Conservation (phyloP, 2,329 filamentous ascomycete species). For the Cordyceps cicadae region DNA sequence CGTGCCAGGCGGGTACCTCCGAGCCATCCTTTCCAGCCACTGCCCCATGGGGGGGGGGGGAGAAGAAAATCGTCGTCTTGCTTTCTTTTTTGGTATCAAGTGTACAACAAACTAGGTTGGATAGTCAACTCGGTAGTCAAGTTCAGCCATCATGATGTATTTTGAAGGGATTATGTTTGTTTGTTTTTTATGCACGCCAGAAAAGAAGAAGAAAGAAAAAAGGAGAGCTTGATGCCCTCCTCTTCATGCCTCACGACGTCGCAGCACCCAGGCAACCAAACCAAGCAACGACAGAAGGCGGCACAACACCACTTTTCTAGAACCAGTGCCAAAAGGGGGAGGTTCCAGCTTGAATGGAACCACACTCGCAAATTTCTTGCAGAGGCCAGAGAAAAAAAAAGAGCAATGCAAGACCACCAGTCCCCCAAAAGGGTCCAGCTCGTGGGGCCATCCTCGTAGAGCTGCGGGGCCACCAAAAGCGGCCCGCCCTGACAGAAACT, state of each 20-base stretch:
- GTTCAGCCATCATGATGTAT: not conserved
- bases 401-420: not conserved
- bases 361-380: too few species aligned
- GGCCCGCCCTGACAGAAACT: constrained; percentile 4
- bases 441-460: not conserved
- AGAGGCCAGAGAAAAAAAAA: not conserved
- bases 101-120: too few species aligned
- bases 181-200: not conserved
- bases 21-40: not conserved
- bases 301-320: too few species aligned
- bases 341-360: too few species aligned
- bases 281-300: too few species aligned
- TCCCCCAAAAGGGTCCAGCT: not conserved
- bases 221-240: not conserved
- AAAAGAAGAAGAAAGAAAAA: not conserved
- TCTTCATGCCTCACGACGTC: too few species aligned
- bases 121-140: too few species aligned
- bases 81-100: not conserved
- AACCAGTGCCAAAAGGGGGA: too few species aligned
- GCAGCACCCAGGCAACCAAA: too few species aligned
- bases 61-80: not conserved
- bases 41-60: not conserved
- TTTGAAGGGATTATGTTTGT: not conserved
- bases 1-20: constrained; percentile 6
- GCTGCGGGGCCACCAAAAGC: not conserved